Evolutionary conservation across 495 filamentous ascomycete species (phyloP).

Genomic region (Wilcoxina mikolae): DNA sequence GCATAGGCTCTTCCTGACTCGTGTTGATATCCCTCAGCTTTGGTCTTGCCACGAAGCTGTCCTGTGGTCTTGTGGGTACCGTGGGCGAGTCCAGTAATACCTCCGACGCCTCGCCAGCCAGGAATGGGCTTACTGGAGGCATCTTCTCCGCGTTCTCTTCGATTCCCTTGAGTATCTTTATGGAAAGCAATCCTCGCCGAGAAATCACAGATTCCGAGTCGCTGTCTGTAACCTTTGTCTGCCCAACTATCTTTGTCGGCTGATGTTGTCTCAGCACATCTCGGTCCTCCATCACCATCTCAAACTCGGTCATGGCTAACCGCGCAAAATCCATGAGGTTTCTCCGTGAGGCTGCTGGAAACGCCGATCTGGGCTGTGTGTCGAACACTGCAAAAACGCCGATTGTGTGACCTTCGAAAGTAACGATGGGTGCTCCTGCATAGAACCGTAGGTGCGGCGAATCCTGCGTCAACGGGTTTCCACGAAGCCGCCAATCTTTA

Average conservation of each 20-base stretch:
- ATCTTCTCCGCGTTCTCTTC: conserved; percentile 14
- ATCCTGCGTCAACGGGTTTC: conserved; percentile 28
- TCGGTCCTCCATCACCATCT: conserved; percentile 27
- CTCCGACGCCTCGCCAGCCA: conserved; percentile 1
- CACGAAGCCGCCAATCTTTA: conserved; percentile 33
- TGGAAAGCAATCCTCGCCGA: neutral
- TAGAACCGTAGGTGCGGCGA: conserved; percentile 31
- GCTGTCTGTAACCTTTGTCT: neutral
- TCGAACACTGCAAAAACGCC: conserved; percentile 32
- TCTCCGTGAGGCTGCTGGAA: conserved; percentile 22
- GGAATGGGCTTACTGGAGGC: neutral
- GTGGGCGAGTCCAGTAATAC: neutral
- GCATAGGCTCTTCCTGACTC: neutral
- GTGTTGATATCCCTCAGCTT: no score
- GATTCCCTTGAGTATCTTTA: conserved; percentile 9
- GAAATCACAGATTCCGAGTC: neutral
- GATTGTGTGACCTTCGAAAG: conserved; percentile 27
- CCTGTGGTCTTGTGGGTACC: neutral
- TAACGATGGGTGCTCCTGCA: conserved; percentile 33
- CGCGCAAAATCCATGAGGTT: conserved; percentile 30
- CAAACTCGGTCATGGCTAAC: conserved; percentile 27
- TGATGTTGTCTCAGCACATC: conserved; percentile 2
- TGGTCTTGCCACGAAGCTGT: neutral
- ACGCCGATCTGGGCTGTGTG: conserved; percentile 23
- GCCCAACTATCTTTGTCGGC: conserved; percentile 1